phyloP scores from a whole-genome alignment of 2,329 filamentous ascomycete species.

The Metarhizium robertsii region DNA sequence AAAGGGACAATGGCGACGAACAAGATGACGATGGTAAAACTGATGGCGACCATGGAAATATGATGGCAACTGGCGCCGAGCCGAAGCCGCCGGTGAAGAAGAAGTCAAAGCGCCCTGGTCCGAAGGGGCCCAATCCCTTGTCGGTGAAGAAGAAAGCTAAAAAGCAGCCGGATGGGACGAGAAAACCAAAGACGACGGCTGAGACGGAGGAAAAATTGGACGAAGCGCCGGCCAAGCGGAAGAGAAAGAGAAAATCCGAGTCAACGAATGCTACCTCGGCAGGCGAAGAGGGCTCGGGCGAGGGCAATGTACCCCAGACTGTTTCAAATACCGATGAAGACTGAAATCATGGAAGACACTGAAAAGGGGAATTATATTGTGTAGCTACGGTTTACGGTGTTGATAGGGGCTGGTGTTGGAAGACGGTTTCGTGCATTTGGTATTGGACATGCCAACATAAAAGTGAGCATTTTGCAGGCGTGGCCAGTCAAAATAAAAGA shows the following conservation, averaged over 20 bases:
- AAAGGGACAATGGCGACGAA: conserved; percentile 24
- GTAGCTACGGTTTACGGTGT: neutral
- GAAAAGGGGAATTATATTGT: neutral
- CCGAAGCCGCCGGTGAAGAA: conserved; percentile 31
- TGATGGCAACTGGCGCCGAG: conserved; percentile 16
- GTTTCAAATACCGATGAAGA: conserved; percentile 10
- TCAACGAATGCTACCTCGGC: conserved; percentile 8
- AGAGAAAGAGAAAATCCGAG: conserved; percentile 23
- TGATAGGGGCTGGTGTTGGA: neutral
- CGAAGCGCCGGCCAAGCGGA: conserved; percentile 18
- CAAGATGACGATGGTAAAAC: conserved; percentile 21
- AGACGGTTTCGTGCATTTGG: neutral
- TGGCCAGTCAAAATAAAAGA: neutral
- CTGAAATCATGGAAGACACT: conserved; percentile 7
- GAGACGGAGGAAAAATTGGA: conserved; percentile 17
- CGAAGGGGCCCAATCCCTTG: conserved; percentile 62
- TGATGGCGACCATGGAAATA: conserved; percentile 20
- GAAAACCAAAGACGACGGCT: conserved; percentile 19
- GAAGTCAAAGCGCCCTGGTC: conserved; percentile 49
- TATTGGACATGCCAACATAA: neutral
- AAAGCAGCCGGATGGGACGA: conserved; percentile 28
- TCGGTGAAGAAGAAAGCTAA: conserved; percentile 64
- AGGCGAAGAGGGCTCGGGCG: conserved; percentile 10
- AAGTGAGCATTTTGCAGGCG: neutral
- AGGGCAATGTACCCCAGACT: conserved; percentile 5